Evolutionary conservation across 257 asterid genomes (phyloP).

Genomic region (Penstemon davidsonii): DNA sequence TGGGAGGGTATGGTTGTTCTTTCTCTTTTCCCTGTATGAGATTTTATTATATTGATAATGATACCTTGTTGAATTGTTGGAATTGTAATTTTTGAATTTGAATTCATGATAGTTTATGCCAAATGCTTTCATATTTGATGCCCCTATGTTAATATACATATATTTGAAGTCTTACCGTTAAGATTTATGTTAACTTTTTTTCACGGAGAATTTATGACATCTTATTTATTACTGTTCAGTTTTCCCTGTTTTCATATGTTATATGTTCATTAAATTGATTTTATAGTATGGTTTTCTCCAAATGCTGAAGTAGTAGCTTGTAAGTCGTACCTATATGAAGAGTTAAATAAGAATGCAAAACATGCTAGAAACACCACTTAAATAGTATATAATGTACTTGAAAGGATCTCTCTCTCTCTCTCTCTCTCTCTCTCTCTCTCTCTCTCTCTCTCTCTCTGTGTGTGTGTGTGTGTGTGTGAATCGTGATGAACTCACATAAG

Average conservation of each 20-base stretch:
- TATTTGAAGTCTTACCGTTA: neutral
- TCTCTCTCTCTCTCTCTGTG: neutral
- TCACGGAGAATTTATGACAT: neutral
- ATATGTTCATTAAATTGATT: neutral
- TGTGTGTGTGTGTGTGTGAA: too few relatives aligned
- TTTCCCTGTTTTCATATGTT: neutral
- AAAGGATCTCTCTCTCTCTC: constrained; percentile 3
- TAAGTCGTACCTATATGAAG: constrained; percentile 9
- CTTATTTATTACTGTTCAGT: neutral
- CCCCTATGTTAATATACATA: constrained; percentile 9
- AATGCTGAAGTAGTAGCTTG: neutral
- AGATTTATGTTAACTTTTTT: neutral
- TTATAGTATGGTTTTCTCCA: constrained; percentile 10
- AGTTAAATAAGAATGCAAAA: neutral
- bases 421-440: constrained; percentile 5
- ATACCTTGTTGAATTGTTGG: neutral
- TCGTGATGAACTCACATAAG: too few relatives aligned
- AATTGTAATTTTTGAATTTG: neutral
- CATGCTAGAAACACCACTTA: neutral
- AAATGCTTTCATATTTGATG: neutral
- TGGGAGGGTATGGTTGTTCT: constrained; percentile 63
- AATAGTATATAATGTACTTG: too few relatives aligned
- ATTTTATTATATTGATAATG: neutral
- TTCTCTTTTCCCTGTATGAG: neutral
- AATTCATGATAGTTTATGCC: neutral